Evolutionary conservation across 2,329 filamentous ascomycete species (phyloP).

Genomic region (Didymella lethalis): DNA sequence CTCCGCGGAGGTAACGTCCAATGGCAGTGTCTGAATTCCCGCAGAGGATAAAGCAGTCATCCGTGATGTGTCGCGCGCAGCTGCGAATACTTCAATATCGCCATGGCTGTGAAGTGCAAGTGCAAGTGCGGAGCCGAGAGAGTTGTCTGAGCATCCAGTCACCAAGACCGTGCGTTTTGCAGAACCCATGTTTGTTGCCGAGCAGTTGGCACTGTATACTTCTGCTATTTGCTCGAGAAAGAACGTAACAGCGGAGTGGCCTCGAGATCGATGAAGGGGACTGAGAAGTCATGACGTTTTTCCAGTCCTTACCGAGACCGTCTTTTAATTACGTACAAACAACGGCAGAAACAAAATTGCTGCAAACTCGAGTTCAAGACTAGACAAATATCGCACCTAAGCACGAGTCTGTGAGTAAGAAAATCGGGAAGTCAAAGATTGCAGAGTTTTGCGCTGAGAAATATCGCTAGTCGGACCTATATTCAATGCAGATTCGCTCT

Average conservation of each 20-base stretch:
- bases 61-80: constrained; percentile 50
- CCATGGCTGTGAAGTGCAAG: constrained; percentile 49
- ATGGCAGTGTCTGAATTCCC: constrained; percentile 12
- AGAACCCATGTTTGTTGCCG: not conserved
- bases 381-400: not conserved
- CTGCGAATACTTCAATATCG: constrained; percentile 52
- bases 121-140: constrained; percentile 54
- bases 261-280: constrained; percentile 4
- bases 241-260: not conserved
- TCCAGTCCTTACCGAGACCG: constrained; percentile 16
- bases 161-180: constrained; percentile 28
- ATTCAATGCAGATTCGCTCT: not conserved
- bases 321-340: constrained; percentile 18
- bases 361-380: not conserved
- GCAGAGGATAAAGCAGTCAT: constrained; percentile 5
- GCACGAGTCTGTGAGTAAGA: not conserved
- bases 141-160: constrained; percentile 43
- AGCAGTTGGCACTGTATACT: not conserved
- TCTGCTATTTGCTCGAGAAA: not conserved
- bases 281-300: constrained; percentile 11
- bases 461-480: not conserved
- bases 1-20: constrained; percentile 19
- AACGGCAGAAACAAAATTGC: constrained; percentile 1
- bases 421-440: not conserved
- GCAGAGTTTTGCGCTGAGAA: not conserved